Conservation (phyloP, 1,284 basidiomycete species). For the Cryptococcus sp. region DNA sequence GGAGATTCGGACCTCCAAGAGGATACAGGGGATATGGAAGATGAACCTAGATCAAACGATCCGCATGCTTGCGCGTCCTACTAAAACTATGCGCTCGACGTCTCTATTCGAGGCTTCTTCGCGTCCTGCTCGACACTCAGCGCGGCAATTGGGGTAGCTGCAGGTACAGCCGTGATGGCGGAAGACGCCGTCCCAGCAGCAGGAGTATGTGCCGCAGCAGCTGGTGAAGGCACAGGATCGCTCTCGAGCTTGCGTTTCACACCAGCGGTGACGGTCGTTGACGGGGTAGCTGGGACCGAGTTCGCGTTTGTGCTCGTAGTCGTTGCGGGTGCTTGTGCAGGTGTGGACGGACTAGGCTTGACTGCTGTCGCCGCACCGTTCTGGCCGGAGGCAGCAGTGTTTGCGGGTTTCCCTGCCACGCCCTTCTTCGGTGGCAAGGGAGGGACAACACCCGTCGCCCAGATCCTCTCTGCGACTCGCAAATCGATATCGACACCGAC, state of each 20-base stretch:
- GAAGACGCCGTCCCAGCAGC: background rate
- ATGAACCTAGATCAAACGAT: background rate
- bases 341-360: no score
- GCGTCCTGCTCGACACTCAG: constrained; percentile 18
- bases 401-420: background rate
- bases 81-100: constrained; percentile 11
- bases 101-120: constrained; percentile 34
- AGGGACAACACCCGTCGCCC: constrained; percentile 47
- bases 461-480: constrained; percentile 44
- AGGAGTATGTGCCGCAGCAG: background rate
- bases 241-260: background rate
- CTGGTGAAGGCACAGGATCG: no score
- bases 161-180: background rate
- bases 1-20: background rate
- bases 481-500: constrained; percentile 49
- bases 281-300: constrained; percentile 1
- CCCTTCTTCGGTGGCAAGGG: constrained; percentile 26
- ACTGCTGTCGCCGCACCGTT: constrained; percentile 3
- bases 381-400: no score
- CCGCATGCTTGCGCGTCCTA: background rate
- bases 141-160: constrained; percentile 1
- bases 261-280: background rate
- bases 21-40: background rate
- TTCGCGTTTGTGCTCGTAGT: background rate
- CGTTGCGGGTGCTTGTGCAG: background rate